A percentile compares a stretch with the other conserved stretches of the same genome.
Conservation (phyloP, 345 rosid species). For the Hibiscus trionum region DNA sequence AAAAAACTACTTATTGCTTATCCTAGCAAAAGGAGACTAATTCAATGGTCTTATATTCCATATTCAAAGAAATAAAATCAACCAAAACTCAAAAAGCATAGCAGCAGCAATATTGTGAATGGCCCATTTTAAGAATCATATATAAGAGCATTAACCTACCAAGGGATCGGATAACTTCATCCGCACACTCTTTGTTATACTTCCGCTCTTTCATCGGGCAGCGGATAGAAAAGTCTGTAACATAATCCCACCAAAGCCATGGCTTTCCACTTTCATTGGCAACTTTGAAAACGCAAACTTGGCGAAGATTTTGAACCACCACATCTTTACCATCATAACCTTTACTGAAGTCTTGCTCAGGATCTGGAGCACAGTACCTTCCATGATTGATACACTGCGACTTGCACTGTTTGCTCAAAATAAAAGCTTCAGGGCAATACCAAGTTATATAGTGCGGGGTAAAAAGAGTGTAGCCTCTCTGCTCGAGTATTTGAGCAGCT, state of each 20-base stretch:
- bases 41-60: background rate
- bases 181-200: constrained; percentile 51
- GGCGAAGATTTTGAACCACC: constrained; percentile 54
- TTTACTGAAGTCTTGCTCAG: constrained; percentile 47
- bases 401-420: background rate
- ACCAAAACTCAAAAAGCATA: background rate
- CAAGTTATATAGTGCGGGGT: constrained; percentile 62
- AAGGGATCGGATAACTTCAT: constrained; percentile 43
- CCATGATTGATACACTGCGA: background rate
- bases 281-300: constrained; percentile 49
- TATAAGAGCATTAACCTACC: constrained; percentile 27
- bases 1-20: background rate
- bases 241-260: constrained; percentile 83
- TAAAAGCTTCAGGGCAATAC: constrained; percentile 44
- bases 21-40: background rate
- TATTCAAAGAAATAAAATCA: background rate
- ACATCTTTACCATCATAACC: constrained; percentile 63
- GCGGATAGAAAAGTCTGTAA: constrained; percentile 53
- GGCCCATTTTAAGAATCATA: background rate
- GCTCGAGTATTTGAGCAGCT: constrained; percentile 64
- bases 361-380: constrained; percentile 44
- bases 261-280: constrained; percentile 52
- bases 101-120: background rate
- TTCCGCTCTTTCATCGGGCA: constrained; percentile 53
- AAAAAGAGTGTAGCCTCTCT: constrained; percentile 50